Base-by-base conservation (phyloP, 805 yeast species). In the Candida montana region DNA sequence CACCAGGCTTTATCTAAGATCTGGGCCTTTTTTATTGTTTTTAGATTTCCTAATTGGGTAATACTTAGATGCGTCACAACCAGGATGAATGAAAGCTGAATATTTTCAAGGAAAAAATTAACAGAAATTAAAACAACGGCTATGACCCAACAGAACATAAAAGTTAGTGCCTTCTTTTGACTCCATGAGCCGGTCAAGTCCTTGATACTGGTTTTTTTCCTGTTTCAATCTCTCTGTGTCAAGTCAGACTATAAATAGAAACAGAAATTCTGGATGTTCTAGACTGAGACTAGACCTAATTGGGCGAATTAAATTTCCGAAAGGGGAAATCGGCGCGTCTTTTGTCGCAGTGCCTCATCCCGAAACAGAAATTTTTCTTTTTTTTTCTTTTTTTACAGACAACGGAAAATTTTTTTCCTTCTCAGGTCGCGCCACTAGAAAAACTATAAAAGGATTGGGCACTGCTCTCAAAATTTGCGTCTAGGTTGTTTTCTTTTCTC, bases 391-490 rank as follows among this genome's bases (percentile, higher is more conserved):
- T 31, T 31, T 31, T 31, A 3, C 15, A 18, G 9, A 5, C n/a
- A 12, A 37, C 33, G 40, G 27, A 28, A 35, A 26, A 12, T 20
- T 20, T 19, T 27, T 33, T 33, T 37, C 23, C 20, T 28, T 21
- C 19, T 20, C 38, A 13, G 16, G 15, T 16, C 24, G 19, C 31
- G 19, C 30, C 15, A 31, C 29, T 7, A 26, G 29, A 13, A 26
- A 26, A 23, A 34, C 11, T 34, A 34, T 34, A 34, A 34, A 34
- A 34, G 21, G 31, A 26, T 16, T 10, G 21, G n/a, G 30, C 30
- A 7, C 10, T 21, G 24, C 23, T 17, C 29, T 30, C 38, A 36
- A 43, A 35, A 18, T 31, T 29, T 40, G 34, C 26, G 12, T 21
- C n/a, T 13, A 33, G 27, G 18, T 33, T 23, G 21, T 10, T 15